Evolutionary conservation across 2,329 filamentous ascomycete species (phyloP).

Genomic region (Amylocarpus encephaloides): DNA sequence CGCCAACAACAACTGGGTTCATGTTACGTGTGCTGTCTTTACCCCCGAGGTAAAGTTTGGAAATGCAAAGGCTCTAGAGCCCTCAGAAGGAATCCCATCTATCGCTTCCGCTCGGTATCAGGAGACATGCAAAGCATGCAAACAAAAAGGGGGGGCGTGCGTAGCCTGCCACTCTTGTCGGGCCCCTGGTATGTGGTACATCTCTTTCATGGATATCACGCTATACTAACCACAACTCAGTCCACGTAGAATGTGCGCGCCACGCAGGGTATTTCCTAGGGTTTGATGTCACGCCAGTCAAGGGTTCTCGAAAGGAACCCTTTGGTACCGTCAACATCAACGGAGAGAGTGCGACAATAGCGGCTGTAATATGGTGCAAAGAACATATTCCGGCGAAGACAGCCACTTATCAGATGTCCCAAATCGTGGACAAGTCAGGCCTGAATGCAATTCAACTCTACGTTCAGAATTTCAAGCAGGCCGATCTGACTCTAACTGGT

Average conservation of each 20-base stretch:
- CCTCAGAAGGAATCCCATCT: conserved; percentile 83
- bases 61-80: conserved; percentile 71
- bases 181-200: conserved; percentile 33
- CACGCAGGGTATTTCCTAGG: conserved; percentile 77
- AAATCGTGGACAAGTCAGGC: conserved; percentile 64
- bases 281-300: conserved; percentile 85
- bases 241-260: conserved; percentile 88
- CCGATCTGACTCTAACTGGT: conserved; percentile 81
- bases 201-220: not conserved
- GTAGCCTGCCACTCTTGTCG: conserved; percentile 74
- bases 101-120: conserved; percentile 69
- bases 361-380: conserved; percentile 86
- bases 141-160: conserved; percentile 68
- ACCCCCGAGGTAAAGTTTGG: conserved; percentile 91
- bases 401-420: conserved; percentile 71
- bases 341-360: conserved; percentile 74
- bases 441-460: conserved; percentile 79
- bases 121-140: conserved; percentile 79
- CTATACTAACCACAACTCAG: conserved; percentile 17
- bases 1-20: conserved; percentile 96
- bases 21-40: conserved; percentile 89
- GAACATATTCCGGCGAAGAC: conserved; percentile 72
- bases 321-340: conserved; percentile 74
- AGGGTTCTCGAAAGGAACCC: conserved; percentile 78
- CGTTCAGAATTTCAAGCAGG: conserved; percentile 87